Conservation (phyloP, 139 green algal species). For the Haematococcus lacustris region DNA sequence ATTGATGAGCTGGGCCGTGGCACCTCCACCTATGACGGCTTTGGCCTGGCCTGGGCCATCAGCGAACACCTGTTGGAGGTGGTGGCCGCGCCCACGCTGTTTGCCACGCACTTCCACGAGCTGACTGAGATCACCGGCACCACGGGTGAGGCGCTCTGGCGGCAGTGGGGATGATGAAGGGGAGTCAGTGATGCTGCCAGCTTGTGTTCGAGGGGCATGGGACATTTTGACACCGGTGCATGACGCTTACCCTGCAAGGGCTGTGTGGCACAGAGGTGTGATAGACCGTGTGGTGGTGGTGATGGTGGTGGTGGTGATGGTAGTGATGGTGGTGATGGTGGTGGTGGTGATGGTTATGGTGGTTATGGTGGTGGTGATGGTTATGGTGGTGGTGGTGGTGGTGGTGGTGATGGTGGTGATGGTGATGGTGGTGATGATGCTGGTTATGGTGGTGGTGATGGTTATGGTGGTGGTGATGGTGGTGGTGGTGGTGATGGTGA, state of each 20-base stretch:
- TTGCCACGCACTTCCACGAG: slow-evolving; percentile 98
- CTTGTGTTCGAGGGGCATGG: background rate
- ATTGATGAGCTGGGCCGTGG: slow-evolving; percentile 95
- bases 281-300: background rate
- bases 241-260: background rate
- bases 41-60: slow-evolving; percentile 95
- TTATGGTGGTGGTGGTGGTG: too few relatives aligned
- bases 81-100: slow-evolving; percentile 71
- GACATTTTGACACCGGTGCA: background rate
- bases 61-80: slow-evolving; percentile 80
- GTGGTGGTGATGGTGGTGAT: too few relatives aligned
- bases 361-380: too few relatives aligned
- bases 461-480: too few relatives aligned
- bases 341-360: too few relatives aligned
- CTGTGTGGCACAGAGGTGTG: background rate
- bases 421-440: too few relatives aligned
- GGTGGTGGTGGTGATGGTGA: too few relatives aligned
- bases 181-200: background rate
- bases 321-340: too few relatives aligned
- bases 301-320: background rate
- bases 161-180: too few relatives aligned
- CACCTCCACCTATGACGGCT: slow-evolving; percentile 94
- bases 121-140: slow-evolving; percentile 71
- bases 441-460: too few relatives aligned
- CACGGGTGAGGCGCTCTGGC: background rate